Conservation (phyloP, 495 filamentous ascomycete species). For the Penicillium crystallinum region DNA sequence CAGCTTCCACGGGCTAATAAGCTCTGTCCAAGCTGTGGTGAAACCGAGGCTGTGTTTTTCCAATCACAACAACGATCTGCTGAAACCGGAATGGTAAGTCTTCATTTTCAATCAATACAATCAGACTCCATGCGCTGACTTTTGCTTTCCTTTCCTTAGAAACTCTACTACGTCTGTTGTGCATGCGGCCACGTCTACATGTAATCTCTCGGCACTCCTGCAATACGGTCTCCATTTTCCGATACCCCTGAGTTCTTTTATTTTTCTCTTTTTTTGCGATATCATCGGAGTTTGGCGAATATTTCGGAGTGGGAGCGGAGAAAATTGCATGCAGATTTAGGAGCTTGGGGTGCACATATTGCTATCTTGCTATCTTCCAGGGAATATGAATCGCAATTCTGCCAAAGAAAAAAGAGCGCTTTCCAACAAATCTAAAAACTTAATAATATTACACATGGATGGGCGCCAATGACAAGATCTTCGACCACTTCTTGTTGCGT, state of each 20-base stretch:
- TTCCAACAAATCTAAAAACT: constrained; percentile 19
- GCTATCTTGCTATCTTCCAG: constrained; percentile 15
- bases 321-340: not conserved
- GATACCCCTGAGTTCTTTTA: constrained; percentile 33
- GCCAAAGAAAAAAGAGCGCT: constrained; percentile 30
- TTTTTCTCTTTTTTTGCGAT: constrained; percentile 7
- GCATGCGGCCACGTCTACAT: constrained; percentile 84
- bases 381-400: constrained; percentile 25
- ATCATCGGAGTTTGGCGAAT: constrained; percentile 13
- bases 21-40: constrained; percentile 74
- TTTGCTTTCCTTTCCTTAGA: constrained; percentile 47
- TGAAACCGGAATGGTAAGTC: constrained; percentile 93
- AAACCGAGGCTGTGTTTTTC: constrained; percentile 91
- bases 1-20: constrained; percentile 85
- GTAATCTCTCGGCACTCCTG: constrained; percentile 26
- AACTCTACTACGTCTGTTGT: constrained; percentile 97
- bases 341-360: not conserved
- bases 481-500: constrained; percentile 87
- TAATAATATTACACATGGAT: constrained; percentile 71
- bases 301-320: not conserved
- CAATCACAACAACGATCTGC: constrained; percentile 95
- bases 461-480: constrained; percentile 93
- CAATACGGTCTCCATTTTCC: constrained; percentile 18
- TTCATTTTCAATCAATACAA: not conserved
- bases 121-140: not conserved